Percentiles rank a stretch among this genome's conserved stretches.
phyloP scores from a whole-genome alignment of 169 alveolate species.

The Plasmodium chabaudi region DNA sequence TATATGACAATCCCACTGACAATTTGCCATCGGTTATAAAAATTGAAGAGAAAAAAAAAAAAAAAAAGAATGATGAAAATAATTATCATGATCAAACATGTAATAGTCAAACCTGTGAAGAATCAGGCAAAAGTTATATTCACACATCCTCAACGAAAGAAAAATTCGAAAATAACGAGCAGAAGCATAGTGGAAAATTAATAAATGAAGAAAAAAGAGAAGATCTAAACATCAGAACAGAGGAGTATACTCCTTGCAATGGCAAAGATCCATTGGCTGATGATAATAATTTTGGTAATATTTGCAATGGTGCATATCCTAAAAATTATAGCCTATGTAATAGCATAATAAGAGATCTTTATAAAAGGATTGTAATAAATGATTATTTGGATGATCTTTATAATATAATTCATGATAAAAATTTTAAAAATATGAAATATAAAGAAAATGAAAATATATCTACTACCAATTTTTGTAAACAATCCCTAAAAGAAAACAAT shows the following conservation, averaged over 20 bases:
- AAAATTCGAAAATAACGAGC: neutral
- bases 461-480: neutral
- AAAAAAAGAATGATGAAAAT: slow-evolving; percentile 15
- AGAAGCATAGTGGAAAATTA: neutral
- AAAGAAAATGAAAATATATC: neutral
- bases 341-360: slow-evolving; percentile 27
- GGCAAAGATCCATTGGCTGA: neutral
- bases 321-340: slow-evolving; percentile 66
- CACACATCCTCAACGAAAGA: neutral
- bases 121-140: neutral
- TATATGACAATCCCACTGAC: slow-evolving; percentile 22
- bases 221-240: neutral
- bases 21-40: slow-evolving; percentile 5
- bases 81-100: slow-evolving; percentile 1
- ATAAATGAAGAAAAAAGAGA: neutral
- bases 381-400: slow-evolving; percentile 55
- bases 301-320: slow-evolving; percentile 4
- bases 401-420: slow-evolving; percentile 29
- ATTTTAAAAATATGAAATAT: slow-evolving; percentile 13
- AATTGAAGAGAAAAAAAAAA: neutral
- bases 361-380: slow-evolving; percentile 33
- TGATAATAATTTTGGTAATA: neutral
- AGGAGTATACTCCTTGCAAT: neutral
- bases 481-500: slow-evolving; percentile 10
- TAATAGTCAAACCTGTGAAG: neutral